Percentiles rank a stretch among this genome's conserved stretches.
These are phyloP conservation scores for Salix koriyanagi DNA, from an alignment of 345 rosid genomes.

Conservation along the genomic window DNA sequence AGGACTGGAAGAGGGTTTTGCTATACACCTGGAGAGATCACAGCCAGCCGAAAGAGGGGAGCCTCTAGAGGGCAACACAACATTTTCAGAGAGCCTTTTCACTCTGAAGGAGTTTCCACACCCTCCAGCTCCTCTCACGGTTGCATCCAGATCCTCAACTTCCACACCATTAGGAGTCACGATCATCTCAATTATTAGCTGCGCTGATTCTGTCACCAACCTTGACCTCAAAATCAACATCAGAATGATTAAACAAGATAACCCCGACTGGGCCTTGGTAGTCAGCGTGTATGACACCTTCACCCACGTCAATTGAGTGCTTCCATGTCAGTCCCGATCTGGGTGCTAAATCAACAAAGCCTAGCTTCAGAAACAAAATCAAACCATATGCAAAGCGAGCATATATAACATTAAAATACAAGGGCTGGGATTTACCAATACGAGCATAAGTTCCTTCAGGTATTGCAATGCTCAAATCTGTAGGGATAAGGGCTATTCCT, in stretches of 20 bases:
- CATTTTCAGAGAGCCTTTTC: constrained; percentile 71
- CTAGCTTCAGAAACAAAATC: background rate
- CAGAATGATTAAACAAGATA: constrained; percentile 61
- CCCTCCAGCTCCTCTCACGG: constrained; percentile 70
- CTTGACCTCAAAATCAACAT: constrained; percentile 59
- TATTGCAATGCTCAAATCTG: constrained; percentile 67
- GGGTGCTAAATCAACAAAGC: constrained; percentile 33
- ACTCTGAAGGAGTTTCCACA: constrained; percentile 57
- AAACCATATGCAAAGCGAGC: no score
- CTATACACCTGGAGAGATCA: constrained; percentile 58
- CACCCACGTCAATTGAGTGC: constrained; percentile 71
- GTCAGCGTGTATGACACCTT: constrained; percentile 75
- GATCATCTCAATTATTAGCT: constrained; percentile 70
- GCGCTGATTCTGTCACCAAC: constrained; percentile 66
- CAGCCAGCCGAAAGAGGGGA: constrained; percentile 78
- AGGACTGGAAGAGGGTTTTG: background rate
- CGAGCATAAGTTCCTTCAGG: constrained; percentile 77
- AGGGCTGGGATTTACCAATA: constrained; percentile 34
- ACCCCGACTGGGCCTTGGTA: constrained; percentile 79
- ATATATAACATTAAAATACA: no score
- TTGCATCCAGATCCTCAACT: constrained; percentile 67
- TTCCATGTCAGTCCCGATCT: constrained; percentile 83
- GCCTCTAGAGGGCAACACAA: constrained; percentile 60
- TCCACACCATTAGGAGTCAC: constrained; percentile 57
- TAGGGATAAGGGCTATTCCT: constrained; percentile 74